Conservation (phyloP, 2,329 filamentous ascomycete species). For the Myriosclerotinia duriaeana region DNA sequence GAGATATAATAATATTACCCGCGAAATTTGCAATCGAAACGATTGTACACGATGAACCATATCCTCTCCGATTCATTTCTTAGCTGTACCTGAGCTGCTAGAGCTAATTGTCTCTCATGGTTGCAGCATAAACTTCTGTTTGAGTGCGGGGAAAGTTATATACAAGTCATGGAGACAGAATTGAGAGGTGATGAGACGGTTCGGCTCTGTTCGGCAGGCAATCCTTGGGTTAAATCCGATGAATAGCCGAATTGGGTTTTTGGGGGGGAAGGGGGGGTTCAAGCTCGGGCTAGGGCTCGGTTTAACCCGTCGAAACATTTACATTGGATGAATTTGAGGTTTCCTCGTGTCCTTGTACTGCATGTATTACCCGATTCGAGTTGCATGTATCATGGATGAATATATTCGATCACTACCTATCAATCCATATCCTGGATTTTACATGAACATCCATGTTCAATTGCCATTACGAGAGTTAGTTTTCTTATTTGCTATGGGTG, state of each 20-base stretch:
- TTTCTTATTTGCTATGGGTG: too few species aligned
- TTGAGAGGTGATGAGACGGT: not conserved
- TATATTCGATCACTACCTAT: not conserved
- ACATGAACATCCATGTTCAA: too few species aligned
- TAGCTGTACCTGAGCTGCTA: not conserved
- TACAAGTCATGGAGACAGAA: not conserved
- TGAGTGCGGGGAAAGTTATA: not conserved
- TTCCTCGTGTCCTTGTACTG: not conserved
- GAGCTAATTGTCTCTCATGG: not conserved
- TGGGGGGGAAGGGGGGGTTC: too few species aligned
- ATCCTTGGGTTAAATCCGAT: not conserved
- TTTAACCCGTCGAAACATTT: not conserved
- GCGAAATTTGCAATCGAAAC: too few species aligned
- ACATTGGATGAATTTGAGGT: not conserved
- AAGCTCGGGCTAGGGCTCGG: not conserved
- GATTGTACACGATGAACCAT: too few species aligned
- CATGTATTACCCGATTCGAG: not conserved
- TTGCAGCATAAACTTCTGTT: not conserved
- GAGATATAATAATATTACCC: not conserved
- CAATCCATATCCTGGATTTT: too few species aligned
- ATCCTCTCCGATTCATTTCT: too few species aligned
- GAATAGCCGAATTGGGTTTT: not conserved
- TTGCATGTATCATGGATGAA: not conserved
- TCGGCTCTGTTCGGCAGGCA: not conserved
- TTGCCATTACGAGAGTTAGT: too few species aligned